Evolutionary conservation across 495 filamentous ascomycete genomes (phyloP).

Genomic region (Hypoxylon cercidicola): DNA sequence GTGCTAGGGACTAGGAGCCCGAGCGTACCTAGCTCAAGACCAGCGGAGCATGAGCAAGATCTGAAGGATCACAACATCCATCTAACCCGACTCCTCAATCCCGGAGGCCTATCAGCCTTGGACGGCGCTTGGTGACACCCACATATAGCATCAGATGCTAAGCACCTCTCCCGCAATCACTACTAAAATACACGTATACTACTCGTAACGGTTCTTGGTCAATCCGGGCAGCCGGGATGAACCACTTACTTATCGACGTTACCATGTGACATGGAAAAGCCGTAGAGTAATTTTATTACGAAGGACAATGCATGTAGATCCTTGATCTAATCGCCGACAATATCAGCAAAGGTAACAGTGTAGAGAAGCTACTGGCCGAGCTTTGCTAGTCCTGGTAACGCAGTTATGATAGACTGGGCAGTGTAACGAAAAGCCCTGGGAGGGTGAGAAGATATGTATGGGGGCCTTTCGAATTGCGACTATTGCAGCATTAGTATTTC

Average conservation of each 20-base stretch:
- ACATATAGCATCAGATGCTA: background rate
- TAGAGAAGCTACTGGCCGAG: conserved; percentile 11
- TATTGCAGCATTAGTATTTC: conserved; percentile 28
- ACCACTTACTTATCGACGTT: conserved; percentile 23
- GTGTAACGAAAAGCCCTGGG: background rate
- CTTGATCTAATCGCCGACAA: conserved; percentile 16
- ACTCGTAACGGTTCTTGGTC: no score
- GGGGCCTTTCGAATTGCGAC: conserved; percentile 33
- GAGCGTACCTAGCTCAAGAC: no score
- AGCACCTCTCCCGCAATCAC: no score
- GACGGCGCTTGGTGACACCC: background rate
- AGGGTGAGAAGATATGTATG: background rate
- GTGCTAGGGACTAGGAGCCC: background rate
- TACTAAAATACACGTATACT: no score
- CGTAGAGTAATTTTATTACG: conserved; percentile 5
- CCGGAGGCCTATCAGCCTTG: conserved; percentile 3
- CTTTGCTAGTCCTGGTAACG: conserved; percentile 27
- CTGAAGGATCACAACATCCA: conserved; percentile 20
- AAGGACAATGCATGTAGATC: conserved; percentile 19
- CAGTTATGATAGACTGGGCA: background rate
- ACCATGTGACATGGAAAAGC: conserved; percentile 15
- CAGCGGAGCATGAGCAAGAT: conserved; percentile 10
- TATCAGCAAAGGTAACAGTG: conserved; percentile 1
- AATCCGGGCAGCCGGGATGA: no score
- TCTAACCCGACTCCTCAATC: conserved; percentile 11